A percentile compares a stretch with the other conserved stretches of the same genome.
These are phyloP conservation scores for Neurospora sp. DNA, from an alignment of 495 filamentous ascomycete genomes.

Conservation along the genomic window DNA sequence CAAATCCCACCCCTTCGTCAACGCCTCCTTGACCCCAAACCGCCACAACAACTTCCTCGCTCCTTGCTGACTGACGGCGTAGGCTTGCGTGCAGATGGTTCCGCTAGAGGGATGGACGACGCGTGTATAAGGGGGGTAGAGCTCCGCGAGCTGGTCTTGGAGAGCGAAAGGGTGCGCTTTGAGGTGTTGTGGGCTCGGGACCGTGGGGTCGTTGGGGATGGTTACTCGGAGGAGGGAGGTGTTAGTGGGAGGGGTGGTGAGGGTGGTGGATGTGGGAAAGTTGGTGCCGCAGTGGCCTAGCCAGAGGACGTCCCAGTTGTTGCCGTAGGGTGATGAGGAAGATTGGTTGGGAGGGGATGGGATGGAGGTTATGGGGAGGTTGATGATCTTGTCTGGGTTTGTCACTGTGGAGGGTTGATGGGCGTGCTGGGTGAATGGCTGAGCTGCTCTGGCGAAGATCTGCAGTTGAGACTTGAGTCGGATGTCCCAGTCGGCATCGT, in stretches of 20 bases:
- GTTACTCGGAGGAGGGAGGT: slow-evolving; percentile 17
- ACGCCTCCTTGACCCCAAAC: slow-evolving; percentile 24
- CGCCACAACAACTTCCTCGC: slow-evolving; percentile 32
- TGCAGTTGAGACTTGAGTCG: slow-evolving; percentile 33
- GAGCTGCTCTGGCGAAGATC: slow-evolving; percentile 25
- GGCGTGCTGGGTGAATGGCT: slow-evolving; percentile 17
- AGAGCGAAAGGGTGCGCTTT: slow-evolving; percentile 36
- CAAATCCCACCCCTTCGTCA: slow-evolving; percentile 34
- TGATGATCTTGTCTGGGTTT: not conserved
- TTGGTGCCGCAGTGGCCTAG: slow-evolving; percentile 40
- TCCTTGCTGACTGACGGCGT: slow-evolving; percentile 34
- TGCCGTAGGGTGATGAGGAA: slow-evolving; percentile 23
- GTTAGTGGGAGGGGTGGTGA: not conserved
- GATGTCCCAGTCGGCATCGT: slow-evolving; percentile 43
- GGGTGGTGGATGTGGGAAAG: slow-evolving; percentile 16
- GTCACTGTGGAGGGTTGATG: not conserved
- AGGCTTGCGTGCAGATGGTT: slow-evolving; percentile 36
- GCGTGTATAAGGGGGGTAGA: slow-evolving; percentile 33
- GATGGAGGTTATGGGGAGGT: not conserved
- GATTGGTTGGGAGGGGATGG: not conserved
- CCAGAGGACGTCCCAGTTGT: slow-evolving; percentile 41
- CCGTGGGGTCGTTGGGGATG: slow-evolving; percentile 28
- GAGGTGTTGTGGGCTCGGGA: slow-evolving; percentile 29
- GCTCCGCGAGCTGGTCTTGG: slow-evolving; percentile 23
- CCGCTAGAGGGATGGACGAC: slow-evolving; percentile 31